These are phyloP conservation scores for Brassica carinata DNA, from an alignment of 345 rosid genomes.

Conservation along the genomic window DNA sequence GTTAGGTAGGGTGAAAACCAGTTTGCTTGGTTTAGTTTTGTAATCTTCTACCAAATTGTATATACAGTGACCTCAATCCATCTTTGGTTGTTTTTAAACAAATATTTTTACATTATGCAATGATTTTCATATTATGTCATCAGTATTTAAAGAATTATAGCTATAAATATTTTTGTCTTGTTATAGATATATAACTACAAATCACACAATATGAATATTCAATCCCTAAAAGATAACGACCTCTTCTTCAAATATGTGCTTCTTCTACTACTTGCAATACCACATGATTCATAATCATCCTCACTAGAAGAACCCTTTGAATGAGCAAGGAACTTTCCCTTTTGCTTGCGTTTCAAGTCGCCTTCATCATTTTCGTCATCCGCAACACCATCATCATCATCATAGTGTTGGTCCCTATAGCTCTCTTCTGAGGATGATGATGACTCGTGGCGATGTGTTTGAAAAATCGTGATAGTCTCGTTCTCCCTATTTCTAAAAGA, in stretches of 20 bases:
- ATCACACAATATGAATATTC: not conserved
- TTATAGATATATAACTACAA: not conserved
- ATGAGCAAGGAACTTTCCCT: constrained; percentile 19
- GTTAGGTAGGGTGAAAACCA: not conserved
- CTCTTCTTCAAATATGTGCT: constrained; percentile 26
- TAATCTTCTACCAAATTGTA: constrained; percentile 17
- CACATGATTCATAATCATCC: constrained; percentile 7
- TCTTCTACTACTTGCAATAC: constrained; percentile 28
- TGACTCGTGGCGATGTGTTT: constrained; percentile 48
- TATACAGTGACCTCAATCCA: constrained; percentile 7
- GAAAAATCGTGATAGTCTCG: constrained; percentile 49
- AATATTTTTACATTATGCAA: not conserved
- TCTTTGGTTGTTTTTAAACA: not conserved
- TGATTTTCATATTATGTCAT: not conserved
- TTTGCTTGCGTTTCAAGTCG: constrained; percentile 19
- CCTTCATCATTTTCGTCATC: constrained; percentile 32
- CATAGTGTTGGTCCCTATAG: constrained; percentile 1
- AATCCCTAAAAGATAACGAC: constrained; percentile 25
- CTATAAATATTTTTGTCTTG: not conserved
- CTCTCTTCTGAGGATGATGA: constrained; percentile 46
- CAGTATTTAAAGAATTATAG: not conserved
- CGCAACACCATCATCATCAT: constrained; percentile 19
- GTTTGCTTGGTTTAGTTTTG: constrained; percentile 13
- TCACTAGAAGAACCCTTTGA: constrained; percentile 27
- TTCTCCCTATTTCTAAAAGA: constrained; percentile 54